These are phyloP conservation scores for Sarocladium oryzae DNA, from an alignment of 2,329 filamentous ascomycete genomes.

Conservation along the genomic window DNA sequence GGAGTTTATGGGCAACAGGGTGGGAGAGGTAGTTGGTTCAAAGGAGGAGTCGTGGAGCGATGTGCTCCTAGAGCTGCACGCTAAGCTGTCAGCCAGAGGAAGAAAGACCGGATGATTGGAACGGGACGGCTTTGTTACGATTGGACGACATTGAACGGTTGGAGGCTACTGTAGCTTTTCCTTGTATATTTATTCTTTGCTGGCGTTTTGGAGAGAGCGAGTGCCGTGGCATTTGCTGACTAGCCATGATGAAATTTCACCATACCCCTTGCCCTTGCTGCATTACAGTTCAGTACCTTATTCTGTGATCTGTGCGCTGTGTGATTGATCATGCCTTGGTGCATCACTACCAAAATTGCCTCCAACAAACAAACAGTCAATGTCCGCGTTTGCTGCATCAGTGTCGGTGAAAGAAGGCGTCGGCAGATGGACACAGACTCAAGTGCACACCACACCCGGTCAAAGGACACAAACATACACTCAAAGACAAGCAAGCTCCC, in stretches of 20 bases:
- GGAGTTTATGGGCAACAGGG: constrained; percentile 58
- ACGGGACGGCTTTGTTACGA: constrained; percentile 18
- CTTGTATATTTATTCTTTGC: constrained; percentile 10
- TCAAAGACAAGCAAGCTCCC: no score
- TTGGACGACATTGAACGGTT: constrained; percentile 14
- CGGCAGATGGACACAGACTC: no score
- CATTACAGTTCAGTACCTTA: no score
- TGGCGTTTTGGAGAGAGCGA: constrained; percentile 10
- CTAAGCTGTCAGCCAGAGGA: constrained; percentile 49
- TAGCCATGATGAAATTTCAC: not conserved
- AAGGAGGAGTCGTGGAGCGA: constrained; percentile 44
- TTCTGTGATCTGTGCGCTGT: no score
- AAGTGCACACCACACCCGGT: no score
- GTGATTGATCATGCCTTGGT: no score
- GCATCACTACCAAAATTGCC: no score
- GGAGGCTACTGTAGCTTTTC: constrained; percentile 22
- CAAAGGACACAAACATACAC: no score
- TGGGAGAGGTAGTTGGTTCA: constrained; percentile 34
- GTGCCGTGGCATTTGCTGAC: not conserved
- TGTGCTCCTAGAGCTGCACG: constrained; percentile 48
- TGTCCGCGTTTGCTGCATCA: no score
- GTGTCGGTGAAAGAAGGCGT: no score
- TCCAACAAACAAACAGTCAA: no score
- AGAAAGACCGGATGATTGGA: constrained; percentile 28
- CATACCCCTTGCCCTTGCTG: not conserved